Evolutionary conservation across 1,139 yeast species (phyloP).

Genomic region (Yamadazyma diddensiae): DNA sequence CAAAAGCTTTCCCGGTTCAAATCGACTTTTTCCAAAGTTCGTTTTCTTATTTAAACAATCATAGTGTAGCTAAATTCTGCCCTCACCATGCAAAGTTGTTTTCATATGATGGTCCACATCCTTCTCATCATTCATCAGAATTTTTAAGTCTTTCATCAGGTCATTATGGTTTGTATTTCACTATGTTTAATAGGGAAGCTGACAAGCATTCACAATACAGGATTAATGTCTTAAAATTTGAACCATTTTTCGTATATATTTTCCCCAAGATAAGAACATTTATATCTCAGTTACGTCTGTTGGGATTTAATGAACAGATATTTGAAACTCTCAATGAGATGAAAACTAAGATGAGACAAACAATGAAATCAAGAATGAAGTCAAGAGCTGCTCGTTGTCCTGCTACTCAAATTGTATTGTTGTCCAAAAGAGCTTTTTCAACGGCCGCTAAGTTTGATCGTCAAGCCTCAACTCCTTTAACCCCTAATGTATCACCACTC

Average conservation of each 20-base stretch:
- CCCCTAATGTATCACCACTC: neutral
- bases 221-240: slow-evolving; percentile 12
- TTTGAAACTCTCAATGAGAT: slow-evolving; percentile 22
- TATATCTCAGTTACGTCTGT: slow-evolving; percentile 26
- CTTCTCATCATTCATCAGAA: slow-evolving; percentile 21
- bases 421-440: slow-evolving; percentile 9
- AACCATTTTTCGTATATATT: slow-evolving; percentile 9
- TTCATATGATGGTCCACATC: slow-evolving; percentile 31
- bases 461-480: neutral
- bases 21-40: slow-evolving; percentile 42
- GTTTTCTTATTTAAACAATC: slow-evolving; percentile 31
- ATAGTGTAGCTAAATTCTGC: slow-evolving; percentile 20
- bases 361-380: no score
- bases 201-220: slow-evolving; percentile 18
- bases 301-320: slow-evolving; percentile 29
- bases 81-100: slow-evolving; percentile 22
- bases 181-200: slow-evolving; percentile 40
- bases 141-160: slow-evolving; percentile 36
- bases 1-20: slow-evolving; percentile 17
- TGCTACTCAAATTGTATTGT: slow-evolving; percentile 4
- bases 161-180: slow-evolving; percentile 45
- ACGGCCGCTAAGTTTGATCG: slow-evolving; percentile 2
- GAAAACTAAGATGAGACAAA: slow-evolving; percentile 18
- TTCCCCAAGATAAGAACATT: slow-evolving; percentile 5
- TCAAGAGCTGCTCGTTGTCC: no score